Evolutionary conservation across 2,329 filamentous ascomycete genomes (phyloP).

Genomic region (Dryadomyces quercivorus): DNA sequence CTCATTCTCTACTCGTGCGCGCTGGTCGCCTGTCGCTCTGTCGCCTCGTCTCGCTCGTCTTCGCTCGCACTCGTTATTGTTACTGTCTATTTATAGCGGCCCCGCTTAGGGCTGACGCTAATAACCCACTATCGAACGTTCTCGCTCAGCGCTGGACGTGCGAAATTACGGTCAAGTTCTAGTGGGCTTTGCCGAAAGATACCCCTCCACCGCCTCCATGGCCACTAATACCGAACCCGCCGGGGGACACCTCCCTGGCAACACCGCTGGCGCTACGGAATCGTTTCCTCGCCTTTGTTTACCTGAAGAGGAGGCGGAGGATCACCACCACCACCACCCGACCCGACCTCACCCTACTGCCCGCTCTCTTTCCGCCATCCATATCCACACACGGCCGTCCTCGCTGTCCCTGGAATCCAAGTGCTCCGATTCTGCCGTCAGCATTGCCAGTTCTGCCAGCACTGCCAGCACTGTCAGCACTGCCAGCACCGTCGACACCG

Average conservation of each 20-base stretch:
- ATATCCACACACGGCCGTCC: not conserved
- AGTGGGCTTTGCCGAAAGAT: not conserved
- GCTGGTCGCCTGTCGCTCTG: too few species aligned
- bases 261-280: not conserved
- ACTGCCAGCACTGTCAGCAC: not conserved
- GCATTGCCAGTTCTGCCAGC: slow-evolving; percentile 1
- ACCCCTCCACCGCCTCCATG: not conserved
- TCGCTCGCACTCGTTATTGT: too few species aligned
- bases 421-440: not conserved
- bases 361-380: not conserved
- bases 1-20: too few species aligned
- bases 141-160: not conserved
- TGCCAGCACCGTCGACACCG: not conserved
- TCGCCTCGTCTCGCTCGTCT: too few species aligned
- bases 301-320: not conserved
- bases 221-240: not conserved
- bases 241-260: not conserved
- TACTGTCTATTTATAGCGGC: too few species aligned
- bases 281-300: slow-evolving; percentile 2
- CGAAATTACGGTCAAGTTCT: not conserved
- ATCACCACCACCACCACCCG: not conserved
- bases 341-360: not conserved
- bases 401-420: not conserved
- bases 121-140: too few species aligned
- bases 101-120: too few species aligned